Conservation (phyloP, 1,139 yeast genomes). For the Protomyces inundatus region DNA sequence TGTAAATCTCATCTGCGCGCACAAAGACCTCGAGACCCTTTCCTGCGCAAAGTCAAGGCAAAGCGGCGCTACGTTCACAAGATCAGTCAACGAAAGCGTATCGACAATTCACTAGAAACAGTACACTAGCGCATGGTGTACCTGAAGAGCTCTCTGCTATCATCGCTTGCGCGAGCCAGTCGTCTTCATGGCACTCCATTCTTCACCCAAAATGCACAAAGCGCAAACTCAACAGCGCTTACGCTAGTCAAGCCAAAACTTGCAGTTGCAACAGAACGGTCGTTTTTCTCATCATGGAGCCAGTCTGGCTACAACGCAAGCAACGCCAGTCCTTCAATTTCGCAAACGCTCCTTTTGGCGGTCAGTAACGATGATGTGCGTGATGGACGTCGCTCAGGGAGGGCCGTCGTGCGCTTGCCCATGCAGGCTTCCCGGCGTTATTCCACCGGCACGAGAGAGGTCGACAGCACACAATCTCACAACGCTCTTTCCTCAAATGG, state of each 20-base stretch:
- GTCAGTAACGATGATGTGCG: constrained; percentile 8
- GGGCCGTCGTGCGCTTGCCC: constrained; percentile 2
- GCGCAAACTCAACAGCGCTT: constrained; percentile 17
- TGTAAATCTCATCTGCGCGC: no score
- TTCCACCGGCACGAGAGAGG: constrained; percentile 12
- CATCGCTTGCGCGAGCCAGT: constrained; percentile 12
- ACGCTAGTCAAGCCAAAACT: constrained; percentile 18
- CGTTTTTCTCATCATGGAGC: constrained; percentile 21
- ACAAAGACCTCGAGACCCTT: no score
- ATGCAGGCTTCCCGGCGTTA: constrained; percentile 16
- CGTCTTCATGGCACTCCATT: constrained; percentile 10
- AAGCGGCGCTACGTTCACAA: no score
- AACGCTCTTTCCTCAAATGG: not conserved
- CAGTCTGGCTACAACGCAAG: constrained; percentile 3
- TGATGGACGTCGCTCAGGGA: not conserved
- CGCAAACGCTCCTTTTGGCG: constrained; percentile 6
- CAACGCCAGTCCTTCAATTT: constrained; percentile 2
- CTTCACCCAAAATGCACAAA: constrained; percentile 18
- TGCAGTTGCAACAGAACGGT: constrained; percentile 10
- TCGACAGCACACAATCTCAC: not conserved
- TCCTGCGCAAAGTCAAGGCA: no score
- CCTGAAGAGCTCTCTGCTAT: constrained; percentile 7
- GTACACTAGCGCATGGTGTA: not conserved
- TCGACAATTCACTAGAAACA: constrained; percentile 41
- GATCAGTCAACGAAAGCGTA: no score